Percentiles rank a stretch among this genome's conserved stretches.
These are phyloP conservation scores for Ceriops decandra DNA, from an alignment of 345 rosid species.

Conservation along the genomic window DNA sequence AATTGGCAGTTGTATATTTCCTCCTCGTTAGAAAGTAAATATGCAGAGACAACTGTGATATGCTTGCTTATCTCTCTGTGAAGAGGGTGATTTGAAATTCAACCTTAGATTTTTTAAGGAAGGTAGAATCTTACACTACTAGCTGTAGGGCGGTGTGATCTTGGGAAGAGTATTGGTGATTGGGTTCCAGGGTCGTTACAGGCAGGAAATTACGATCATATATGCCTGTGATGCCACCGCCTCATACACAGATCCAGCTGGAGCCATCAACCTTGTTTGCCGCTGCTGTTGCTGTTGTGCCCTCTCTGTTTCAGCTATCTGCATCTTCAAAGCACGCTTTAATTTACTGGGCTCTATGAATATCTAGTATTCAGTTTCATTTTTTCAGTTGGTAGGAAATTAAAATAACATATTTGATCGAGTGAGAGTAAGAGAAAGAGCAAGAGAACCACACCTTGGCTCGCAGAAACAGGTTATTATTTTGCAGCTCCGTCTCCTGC, in stretches of 20 bases:
- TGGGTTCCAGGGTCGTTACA: slow-evolving; percentile 57
- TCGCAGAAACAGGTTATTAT: slow-evolving; percentile 66
- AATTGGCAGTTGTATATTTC: too few relatives aligned
- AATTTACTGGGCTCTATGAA: background rate
- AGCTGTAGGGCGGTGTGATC: slow-evolving; percentile 71
- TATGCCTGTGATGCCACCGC: slow-evolving; percentile 40
- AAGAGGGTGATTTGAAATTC: too few relatives aligned
- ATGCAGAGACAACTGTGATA: too few relatives aligned
- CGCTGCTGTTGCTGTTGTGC: slow-evolving; percentile 23
- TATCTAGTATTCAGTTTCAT: too few relatives aligned
- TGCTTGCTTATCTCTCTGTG: too few relatives aligned
- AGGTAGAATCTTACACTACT: slow-evolving; percentile 55
- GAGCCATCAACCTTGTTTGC: slow-evolving; percentile 31
- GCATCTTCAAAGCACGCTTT: slow-evolving; percentile 6
- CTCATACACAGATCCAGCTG: slow-evolving; percentile 39
- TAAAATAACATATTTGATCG: background rate
- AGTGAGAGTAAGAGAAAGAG: slow-evolving; percentile 3
- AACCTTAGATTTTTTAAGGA: background rate
- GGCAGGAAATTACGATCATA: slow-evolving; percentile 57
- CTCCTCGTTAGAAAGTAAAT: too few relatives aligned
- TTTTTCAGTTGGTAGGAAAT: background rate
- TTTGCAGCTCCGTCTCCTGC: slow-evolving; percentile 84
- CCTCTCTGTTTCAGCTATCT: slow-evolving; percentile 67
- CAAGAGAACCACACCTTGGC: slow-evolving; percentile 50
- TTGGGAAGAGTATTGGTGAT: slow-evolving; percentile 41